These are phyloP conservation scores for Cokeromyces recurvatus DNA, from an alignment of 371 early-diverging fungal genomes.

Conservation along the genomic window DNA sequence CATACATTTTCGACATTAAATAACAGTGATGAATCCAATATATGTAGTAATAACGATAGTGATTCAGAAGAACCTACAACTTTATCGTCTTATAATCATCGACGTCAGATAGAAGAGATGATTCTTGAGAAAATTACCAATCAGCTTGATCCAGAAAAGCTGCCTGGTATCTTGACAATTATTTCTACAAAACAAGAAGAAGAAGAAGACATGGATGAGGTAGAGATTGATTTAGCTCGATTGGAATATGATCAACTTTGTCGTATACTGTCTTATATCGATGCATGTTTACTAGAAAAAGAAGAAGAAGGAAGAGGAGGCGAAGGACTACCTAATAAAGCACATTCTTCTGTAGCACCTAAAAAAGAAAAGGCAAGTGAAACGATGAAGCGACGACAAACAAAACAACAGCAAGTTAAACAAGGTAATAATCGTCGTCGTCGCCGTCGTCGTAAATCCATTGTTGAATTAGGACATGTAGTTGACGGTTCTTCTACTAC, in stretches of 20 bases:
- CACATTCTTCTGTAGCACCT: neutral
- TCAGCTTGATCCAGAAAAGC: conserved; percentile 18
- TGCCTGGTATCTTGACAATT: conserved; percentile 26
- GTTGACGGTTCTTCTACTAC: conserved; percentile 6
- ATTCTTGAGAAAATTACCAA: conserved; percentile 24
- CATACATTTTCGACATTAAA: too few species aligned
- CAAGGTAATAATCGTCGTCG: neutral
- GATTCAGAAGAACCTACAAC: too few species aligned
- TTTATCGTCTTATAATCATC: too few species aligned
- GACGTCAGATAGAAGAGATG: conserved; percentile 21
- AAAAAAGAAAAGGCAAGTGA: neutral
- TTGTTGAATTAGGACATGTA: conserved; percentile 5
- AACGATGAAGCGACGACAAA: neutral
- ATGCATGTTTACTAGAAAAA: conserved; percentile 21
- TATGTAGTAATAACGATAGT: too few species aligned
- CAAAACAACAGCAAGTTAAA: neutral
- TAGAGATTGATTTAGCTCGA: conserved; percentile 24
- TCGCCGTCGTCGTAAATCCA: neutral
- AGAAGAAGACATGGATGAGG: conserved; percentile 18
- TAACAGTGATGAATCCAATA: too few species aligned
- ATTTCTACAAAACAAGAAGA: conserved; percentile 10
- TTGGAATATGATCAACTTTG: conserved; percentile 16
- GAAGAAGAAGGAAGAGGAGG: conserved; percentile 15
- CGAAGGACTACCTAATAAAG: too few species aligned
- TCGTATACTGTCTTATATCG: conserved; percentile 22